These are phyloP conservation scores for Aureobasidium zeae DNA, from an alignment of 2,329 filamentous ascomycete species.

Conservation along the genomic window DNA sequence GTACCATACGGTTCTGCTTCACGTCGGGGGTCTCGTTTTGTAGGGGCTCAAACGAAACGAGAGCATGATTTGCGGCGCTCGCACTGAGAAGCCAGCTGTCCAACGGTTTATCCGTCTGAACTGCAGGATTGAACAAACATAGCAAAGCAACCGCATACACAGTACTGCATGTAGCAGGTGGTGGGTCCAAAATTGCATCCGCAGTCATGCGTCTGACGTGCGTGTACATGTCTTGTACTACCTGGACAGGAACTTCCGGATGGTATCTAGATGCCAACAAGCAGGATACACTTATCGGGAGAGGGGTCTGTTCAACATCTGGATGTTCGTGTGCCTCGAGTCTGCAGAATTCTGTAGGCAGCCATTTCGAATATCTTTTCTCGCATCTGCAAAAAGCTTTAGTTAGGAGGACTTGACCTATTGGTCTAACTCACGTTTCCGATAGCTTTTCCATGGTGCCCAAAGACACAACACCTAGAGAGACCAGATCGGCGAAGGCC, in stretches of 20 bases:
- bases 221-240: conserved; percentile 3
- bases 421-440: conserved; percentile 2
- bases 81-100: conserved; percentile 12
- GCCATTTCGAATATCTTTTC: too few species aligned
- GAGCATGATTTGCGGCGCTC: conserved; percentile 8
- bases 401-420: not conserved
- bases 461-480: not conserved
- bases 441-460: not conserved
- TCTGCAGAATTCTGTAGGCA: too few species aligned
- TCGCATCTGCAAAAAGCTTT: too few species aligned
- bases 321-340: too few species aligned
- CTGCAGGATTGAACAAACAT: conserved; percentile 4
- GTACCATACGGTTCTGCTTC: not conserved
- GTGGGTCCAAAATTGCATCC: conserved; percentile 7
- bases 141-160: conserved; percentile 3
- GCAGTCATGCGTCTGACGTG: conserved; percentile 7
- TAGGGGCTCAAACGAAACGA: conserved; percentile 1
- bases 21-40: not conserved
- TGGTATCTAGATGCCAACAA: conserved; percentile 8
- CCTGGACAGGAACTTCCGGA: not conserved
- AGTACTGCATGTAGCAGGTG: not conserved
- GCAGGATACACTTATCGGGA: conserved; percentile 3
- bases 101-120: conserved; percentile 6
- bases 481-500: not conserved
- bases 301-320: not conserved